A percentile compares a stretch with the other conserved stretches of the same genome.
These are phyloP conservation scores for Mucor racemosus DNA, from an alignment of 371 early-diverging fungal genomes.

Conservation along the genomic window DNA sequence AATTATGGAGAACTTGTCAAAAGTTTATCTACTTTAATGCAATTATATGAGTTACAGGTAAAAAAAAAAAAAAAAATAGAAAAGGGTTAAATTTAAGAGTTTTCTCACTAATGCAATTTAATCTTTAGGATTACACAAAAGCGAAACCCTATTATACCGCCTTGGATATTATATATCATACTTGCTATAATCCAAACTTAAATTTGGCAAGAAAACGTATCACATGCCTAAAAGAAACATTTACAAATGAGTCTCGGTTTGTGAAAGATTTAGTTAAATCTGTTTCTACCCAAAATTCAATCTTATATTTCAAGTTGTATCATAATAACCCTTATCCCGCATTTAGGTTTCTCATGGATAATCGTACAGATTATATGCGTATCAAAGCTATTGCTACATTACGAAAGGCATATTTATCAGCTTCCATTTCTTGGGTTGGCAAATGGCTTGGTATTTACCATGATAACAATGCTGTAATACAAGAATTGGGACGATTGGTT, in stretches of 20 bases:
- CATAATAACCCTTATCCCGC: constrained; percentile 19
- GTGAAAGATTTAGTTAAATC: constrained; percentile 11
- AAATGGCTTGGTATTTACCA: constrained; percentile 22
- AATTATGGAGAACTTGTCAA: constrained; percentile 27
- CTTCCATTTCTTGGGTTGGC: constrained; percentile 18
- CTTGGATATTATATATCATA: constrained; percentile 15
- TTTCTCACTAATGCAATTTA: neutral
- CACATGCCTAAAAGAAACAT: neutral
- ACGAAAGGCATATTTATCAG: constrained; percentile 25
- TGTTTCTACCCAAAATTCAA: constrained; percentile 11
- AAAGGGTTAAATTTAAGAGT: constrained; percentile 9
- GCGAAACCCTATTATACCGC: constrained; percentile 10
- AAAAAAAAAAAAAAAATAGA: neutral
- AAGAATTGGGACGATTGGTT: constrained; percentile 10
- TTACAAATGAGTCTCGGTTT: constrained; percentile 23
- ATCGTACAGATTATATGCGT: constrained; percentile 17
- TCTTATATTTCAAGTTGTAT: constrained; percentile 22
- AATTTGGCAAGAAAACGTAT: neutral
- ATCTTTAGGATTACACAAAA: neutral
- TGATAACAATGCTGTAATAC: constrained; percentile 3
- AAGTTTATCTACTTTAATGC: constrained; percentile 14
- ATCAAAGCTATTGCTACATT: constrained; percentile 12
- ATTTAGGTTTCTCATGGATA: constrained; percentile 14
- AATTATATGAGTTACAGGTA: constrained; percentile 16
- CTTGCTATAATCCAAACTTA: constrained; percentile 10